Base-by-base conservation (phyloP, 2,329 filamentous ascomycete genomes). In the Geosmithia morbida region DNA sequence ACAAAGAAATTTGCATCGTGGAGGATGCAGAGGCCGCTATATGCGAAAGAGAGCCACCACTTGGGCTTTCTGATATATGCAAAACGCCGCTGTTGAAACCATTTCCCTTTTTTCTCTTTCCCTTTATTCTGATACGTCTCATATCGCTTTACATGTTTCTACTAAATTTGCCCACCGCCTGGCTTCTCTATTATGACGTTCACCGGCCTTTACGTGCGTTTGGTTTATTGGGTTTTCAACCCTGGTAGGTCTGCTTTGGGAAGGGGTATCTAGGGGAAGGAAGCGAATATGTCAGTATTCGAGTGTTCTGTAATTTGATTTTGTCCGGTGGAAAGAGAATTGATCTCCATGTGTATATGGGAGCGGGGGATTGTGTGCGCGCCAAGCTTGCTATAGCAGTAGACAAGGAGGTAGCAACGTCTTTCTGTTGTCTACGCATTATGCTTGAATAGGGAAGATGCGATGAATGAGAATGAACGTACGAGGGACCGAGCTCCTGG, bases 401-500 rank as follows among this genome's bases (percentile, higher is more conserved):
- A 26, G 22, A 5, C 22, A 26, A 26, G 22, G 22, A 26, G 22
- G 22, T 26, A 26, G 22, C 22, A 26, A 26, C 22, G 8, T 26
- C 4, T 26, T 26, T 26, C 8, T 26, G 22, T 8, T 26, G 4
- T 8, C 8, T 26, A 8, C 33, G 14, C 33, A 37, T 37, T 37
- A 16, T 37, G 14, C 10, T 16, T 11, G 10, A 37, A 37, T 13
- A 3, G 33, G 10, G 33, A 11, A 16, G 6, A 37, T 37, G 17
- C 41, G 44, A 49, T 46, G n/a, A 33, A 33, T 33, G 19, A 14
- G 45, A 41, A 40, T 46, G 6, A 53, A 85, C 85, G 75, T 83
- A 97, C 84, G 88, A 92, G 68, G 90, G 89, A 58, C 92, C 92
- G 57, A 96, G 74, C 70, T 97, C 89, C 71, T 90, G 83, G 65